A percentile compares a stretch with the other conserved stretches of the same genome.
Evolutionary conservation across 306 rosid genomes (phyloP).

Genomic region (Trichosanthes cucumerina): DNA sequence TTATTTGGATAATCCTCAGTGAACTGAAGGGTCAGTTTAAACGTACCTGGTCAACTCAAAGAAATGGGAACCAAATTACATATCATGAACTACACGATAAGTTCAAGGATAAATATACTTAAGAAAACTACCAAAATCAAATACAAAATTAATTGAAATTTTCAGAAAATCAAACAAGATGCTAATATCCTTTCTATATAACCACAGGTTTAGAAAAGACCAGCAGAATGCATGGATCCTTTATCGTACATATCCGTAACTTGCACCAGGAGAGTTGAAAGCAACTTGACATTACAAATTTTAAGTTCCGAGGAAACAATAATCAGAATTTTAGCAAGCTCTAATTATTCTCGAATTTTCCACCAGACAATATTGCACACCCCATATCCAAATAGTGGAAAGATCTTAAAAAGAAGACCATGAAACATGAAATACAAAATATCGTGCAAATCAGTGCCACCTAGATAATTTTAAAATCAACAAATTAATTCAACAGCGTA

Average conservation of each 20-base stretch:
- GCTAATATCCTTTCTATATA: neutral
- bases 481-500: neutral
- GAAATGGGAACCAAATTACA: neutral
- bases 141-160: neutral
- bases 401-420: neutral
- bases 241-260: neutral
- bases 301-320: neutral
- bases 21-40: constrained; percentile 81
- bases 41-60: constrained; percentile 54
- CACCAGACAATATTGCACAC: neutral
- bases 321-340: neutral
- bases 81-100: neutral
- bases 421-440: neutral
- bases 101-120: neutral
- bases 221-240: neutral
- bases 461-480: neutral
- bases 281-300: neutral
- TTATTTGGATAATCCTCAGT: constrained; percentile 87
- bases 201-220: neutral
- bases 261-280: neutral
- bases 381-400: neutral
- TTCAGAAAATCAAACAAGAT: constrained; percentile 1
- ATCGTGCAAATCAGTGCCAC: neutral
- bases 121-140: neutral
- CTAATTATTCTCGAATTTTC: neutral